Evolutionary conservation across 2,329 filamentous ascomycete genomes (phyloP), one percentile per base, ranked within the genome.

Genomic region (Hirsutella thompsonii): DNA sequence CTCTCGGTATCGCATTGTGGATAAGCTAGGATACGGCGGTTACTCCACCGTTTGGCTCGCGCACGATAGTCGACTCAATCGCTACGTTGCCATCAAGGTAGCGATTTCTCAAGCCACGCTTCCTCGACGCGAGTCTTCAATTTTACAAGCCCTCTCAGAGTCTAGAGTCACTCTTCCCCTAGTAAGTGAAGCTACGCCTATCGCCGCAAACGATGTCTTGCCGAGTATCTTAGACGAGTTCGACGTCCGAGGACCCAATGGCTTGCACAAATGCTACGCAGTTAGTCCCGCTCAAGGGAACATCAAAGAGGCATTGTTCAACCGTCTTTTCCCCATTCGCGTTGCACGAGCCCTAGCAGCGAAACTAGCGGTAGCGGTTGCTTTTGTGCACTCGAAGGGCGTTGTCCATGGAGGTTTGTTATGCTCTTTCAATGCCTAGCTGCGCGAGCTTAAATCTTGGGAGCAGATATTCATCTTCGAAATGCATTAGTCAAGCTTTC

Each of bases 1-100:
- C 40, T 48, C 50, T 10, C 55, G 57, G 11, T 66, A 66, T 44
- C 50, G 52, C 29, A 44, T 64, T 18, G 45, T 60, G 28, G 55
- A 60, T 23, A 66, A 66, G 46, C 44, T 66, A 38, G 61, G 61
- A 35, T 61, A 51, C 46, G 60, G 63, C 19, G 54, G 55, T 1
- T 61, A 52, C 46, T 61, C 59, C 3, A 66, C 62, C 1, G 55
- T 64, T 38, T 66, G 61, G 63, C 57, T 67, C 20, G 62, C 57
- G 16, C 50, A 50, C 30, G 61, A 66, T 47, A 20, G n/a, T 20
- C 38, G 41, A 36, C 38, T 38, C 5, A 35, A 42, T 20, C 26
- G 32, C 16, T 45, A 43, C 20, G 42, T 47, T 32, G 47, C 43
- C 16, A 20, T 42, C 39, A 46, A 45, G 39, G 38, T 44, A 9